A percentile compares a stretch with the other conserved stretches of the same genome.
phyloP scores from a whole-genome alignment of 495 filamentous ascomycete species.

The Rhizodiscina lignyota region DNA sequence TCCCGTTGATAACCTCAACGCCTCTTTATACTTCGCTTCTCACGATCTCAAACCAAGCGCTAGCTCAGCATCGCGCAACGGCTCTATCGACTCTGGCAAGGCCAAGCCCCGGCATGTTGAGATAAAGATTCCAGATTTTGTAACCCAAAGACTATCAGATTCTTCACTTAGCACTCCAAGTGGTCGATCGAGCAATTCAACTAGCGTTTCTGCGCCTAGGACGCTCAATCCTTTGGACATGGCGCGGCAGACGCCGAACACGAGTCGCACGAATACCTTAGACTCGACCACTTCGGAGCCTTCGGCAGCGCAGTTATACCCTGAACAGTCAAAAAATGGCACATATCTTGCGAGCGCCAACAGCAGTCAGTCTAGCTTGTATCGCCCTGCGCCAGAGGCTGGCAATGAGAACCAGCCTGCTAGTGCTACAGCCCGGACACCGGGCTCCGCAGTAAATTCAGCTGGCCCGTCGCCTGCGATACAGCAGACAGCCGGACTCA shows the following conservation, averaged over 20 bases:
- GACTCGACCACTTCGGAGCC: constrained; percentile 38
- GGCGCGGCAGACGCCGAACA: constrained; percentile 20
- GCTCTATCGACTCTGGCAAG: not conserved
- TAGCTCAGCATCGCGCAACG: not conserved
- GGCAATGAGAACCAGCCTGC: constrained; percentile 34
- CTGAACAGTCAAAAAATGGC: constrained; percentile 9
- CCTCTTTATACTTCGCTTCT: not conserved
- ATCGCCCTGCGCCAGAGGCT: constrained; percentile 29
- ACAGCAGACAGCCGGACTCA: constrained; percentile 14
- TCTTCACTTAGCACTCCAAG: too few relatives aligned
- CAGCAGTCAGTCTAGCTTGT: constrained; percentile 40
- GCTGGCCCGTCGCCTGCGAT: constrained; percentile 12
- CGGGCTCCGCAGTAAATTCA: constrained; percentile 8
- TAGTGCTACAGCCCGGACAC: constrained; percentile 12
- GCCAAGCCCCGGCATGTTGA: constrained; percentile 1
- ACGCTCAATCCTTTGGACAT: too few relatives aligned
- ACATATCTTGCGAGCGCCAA: constrained; percentile 25
- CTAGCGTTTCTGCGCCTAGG: too few relatives aligned
- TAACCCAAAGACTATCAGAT: too few relatives aligned
- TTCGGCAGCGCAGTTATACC: constrained; percentile 20
- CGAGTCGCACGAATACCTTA: constrained; percentile 36
- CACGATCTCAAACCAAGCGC: too few relatives aligned
- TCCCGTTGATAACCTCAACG: not conserved
- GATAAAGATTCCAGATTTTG: constrained; percentile 3
- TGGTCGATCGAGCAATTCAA: too few relatives aligned